Evolutionary conservation across 768 basidiomycete species (phyloP), one percentile per base, ranked within the genome.

Genomic region (Suillus cothurnatus): DNA sequence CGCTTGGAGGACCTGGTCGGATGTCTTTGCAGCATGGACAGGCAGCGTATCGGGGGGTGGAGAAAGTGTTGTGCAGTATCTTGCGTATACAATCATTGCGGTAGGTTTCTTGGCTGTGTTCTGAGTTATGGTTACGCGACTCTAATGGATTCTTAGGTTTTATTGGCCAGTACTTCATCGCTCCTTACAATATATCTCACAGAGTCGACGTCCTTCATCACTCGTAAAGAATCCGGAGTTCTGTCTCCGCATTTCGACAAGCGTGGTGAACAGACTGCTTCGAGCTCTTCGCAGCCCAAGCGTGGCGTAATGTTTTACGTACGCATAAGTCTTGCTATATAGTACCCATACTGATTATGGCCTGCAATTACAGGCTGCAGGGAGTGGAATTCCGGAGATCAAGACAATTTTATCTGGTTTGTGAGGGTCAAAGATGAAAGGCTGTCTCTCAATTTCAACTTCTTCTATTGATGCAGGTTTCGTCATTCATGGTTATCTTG

Each of bases 401-500:
- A 99, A 99, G 76, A 93, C 93, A 0, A 95, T 97, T 64, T 82
- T 97, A 52, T 93, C 92, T 59, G 94, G 93, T 88, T 69, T 50
- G 78, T 64, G 28, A 2, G 26, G 11, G 43, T 38, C 39, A 31
- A 39, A 9, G 31, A 4, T 61, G 17, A 14, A 15, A 59, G 62
- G 47, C 61, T 28, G 6, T 4, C 26, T 47, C 43, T 64, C 64
- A 56, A 38, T 67, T 58, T 41, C 57, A 61, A 64, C 61, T 53
- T 70, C 8, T 74, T 55, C 62, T 53, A 64, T 67, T 64, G 4
- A 14, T 31, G 45, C 28, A 88, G 95, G 96, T 41, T 98, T 97
- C 72, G 96, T 98, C 31, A 97, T 99, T 64, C 94, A 97, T 66
- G 97, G 97, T 21, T 99, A 97, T 75, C 90, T 99, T 43, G 97